phyloP scores from a whole-genome alignment of 192 early-diverging fungal genomes.

The Piromyces sp. region DNA sequence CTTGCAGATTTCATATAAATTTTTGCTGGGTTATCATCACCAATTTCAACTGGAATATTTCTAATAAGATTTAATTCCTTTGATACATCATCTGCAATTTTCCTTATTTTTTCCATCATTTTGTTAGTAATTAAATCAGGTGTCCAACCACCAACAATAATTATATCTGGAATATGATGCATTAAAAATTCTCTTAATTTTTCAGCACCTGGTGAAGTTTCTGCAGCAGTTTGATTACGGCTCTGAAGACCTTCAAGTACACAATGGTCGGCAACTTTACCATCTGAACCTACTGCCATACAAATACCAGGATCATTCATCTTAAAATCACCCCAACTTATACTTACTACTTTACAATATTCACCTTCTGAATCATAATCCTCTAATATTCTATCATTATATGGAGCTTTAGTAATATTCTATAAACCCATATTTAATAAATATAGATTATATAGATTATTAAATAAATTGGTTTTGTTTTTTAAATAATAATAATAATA shows the following conservation, averaged over 20 bases:
- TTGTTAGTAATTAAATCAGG: constrained; percentile 39
- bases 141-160: constrained; percentile 66
- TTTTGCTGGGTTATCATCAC: constrained; percentile 76
- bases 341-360: constrained; percentile 29
- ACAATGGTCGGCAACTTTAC: constrained; percentile 43
- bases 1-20: constrained; percentile 63
- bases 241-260: constrained; percentile 36
- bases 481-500: no score
- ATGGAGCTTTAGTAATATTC: constrained; percentile 50
- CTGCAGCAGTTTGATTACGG: constrained; percentile 10
- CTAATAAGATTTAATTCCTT: constrained; percentile 14
- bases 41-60: constrained; percentile 44
- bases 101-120: neutral
- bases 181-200: constrained; percentile 36
- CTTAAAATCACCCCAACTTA: constrained; percentile 55
- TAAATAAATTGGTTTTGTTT: no score
- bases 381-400: constrained; percentile 14
- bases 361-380: constrained; percentile 11
- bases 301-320: constrained; percentile 32
- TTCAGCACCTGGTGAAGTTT: constrained; percentile 10
- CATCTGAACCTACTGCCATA: constrained; percentile 58
- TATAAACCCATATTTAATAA: no score
- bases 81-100: constrained; percentile 25
- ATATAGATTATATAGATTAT: no score
- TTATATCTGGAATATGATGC: constrained; percentile 48